Evolutionary conservation across 129 eudicot species (phyloP), one percentile per base, ranked within the genome.

Genomic region (Dittrichia graveolens): DNA sequence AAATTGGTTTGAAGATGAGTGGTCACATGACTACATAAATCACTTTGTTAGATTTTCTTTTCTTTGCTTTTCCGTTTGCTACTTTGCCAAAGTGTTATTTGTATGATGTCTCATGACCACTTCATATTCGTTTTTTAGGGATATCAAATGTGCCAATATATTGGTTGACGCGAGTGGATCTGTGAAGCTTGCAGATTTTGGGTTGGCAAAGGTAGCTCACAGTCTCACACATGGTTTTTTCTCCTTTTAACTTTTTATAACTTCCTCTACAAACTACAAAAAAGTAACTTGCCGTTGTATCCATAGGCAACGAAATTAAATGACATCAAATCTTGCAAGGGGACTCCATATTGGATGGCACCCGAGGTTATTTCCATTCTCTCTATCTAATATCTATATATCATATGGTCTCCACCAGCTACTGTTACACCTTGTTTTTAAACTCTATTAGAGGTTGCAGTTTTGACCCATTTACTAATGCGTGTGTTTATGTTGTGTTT

Each of bases 121-220:
- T 31, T 42, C 60, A 69, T 71, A 42, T 46, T 84, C 56, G 14
- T 73, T 64, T 68, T 82, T 60, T 83, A 93, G 98, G 89, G 98
- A 93, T 84, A 89, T 93, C 75, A 93, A 93, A 75, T 89, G 98
- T 83, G 98, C 98, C 62, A 93, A 93, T 66, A 89, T 93, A 87
- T 81, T 93, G 84, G 92, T 89, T 10, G 95, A 81, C 60, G 85
- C 85, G 16, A 74, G 71, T 57, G 98, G 98, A 11, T 82, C 80
- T 37, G 98, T 89, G 77, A 93, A 93, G 78, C 98, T 93, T 71
- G 96, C 98, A 16, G 98, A 93, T 86, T 93, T 93, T 86, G 98
- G 98, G 14, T 82, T 93, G 83, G 98, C 98, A 65, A 93, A 93
- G 96, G 98, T 93, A 74, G 58, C 31, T 61, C 31, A 24, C 2